Evolutionary conservation across 257 asterid genomes (phyloP).

Genomic region (Echium plantagineum): DNA sequence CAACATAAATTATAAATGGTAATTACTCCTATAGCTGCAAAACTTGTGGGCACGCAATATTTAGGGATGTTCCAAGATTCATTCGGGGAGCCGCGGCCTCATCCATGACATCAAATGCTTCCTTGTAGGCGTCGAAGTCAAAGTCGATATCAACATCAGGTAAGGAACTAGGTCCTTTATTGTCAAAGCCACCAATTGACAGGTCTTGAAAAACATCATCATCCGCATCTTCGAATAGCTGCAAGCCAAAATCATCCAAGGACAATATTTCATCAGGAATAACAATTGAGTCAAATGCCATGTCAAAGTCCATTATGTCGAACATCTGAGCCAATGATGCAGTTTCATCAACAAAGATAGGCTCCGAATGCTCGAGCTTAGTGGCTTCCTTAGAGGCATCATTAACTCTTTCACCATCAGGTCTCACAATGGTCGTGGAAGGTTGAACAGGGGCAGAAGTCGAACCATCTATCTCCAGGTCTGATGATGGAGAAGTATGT

Average conservation of each 20-base stretch:
- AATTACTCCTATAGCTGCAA: conserved; percentile 38
- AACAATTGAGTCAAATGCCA: conserved; percentile 37
- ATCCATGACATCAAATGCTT: conserved; percentile 53
- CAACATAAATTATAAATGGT: conserved; percentile 1
- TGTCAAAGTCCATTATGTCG: conserved; percentile 37
- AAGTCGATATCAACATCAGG: conserved; percentile 61
- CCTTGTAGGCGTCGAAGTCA: conserved; percentile 41
- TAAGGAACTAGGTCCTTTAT: conserved; percentile 24
- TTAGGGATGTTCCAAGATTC: conserved; percentile 42
- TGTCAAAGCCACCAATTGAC: conserved; percentile 24
- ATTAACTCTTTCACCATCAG: neutral
- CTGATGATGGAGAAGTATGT: conserved; percentile 42
- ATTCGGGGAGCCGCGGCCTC: conserved; percentile 30
- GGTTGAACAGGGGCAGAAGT: conserved; percentile 19
- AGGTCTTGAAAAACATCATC: neutral
- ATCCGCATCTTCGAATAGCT: neutral
- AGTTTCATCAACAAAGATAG: conserved; percentile 16
- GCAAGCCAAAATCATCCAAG: conserved; percentile 28
- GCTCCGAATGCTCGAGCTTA: conserved; percentile 14
- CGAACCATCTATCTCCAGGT: conserved; percentile 34
- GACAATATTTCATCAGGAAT: conserved; percentile 18
- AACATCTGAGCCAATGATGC: conserved; percentile 32
- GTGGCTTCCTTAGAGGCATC: neutral
- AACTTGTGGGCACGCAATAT: conserved; percentile 79
- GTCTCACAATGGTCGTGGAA: conserved; percentile 1